Evolutionary conservation across 768 basidiomycete species (phyloP), one percentile per base, ranked within the genome.

Genomic region (Collybia nuda): DNA sequence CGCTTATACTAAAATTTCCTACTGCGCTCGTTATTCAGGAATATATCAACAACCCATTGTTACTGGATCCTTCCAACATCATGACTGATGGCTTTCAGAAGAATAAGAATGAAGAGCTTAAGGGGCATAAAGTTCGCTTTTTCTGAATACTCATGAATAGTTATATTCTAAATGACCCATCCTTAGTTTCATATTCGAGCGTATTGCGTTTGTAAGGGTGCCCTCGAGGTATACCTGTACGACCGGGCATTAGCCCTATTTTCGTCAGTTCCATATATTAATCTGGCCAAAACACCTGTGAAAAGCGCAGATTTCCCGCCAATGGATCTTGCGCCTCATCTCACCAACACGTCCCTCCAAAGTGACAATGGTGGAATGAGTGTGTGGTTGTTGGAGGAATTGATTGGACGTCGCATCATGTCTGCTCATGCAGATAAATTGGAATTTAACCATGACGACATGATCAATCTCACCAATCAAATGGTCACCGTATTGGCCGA

Each of bases 271-370:
- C 82, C 88, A 1, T 98, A 95, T 63, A 52, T 59, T 0, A 36
- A 62, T 0, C 90, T 90, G 1, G 56, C 41, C 23, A 56, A 57
- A 9, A 60, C 65, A 11, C 28, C n/a, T n/a, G 59, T 61, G 2
- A 53, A 59, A 36, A 58, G 53, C 24, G 65, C 60, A 1, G 59
- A 61, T 37, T 57, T 58, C 19, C 35, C 56, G 22, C 56, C 53
- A 46, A 54, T 81, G 12, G 77, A 90, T 62, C 77, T 98, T 12
- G 58, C 70, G 6, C 79, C 88, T 2, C 95, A 98, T 68, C 74
- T 98, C 17, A 98, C 96, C 40, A 99, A 98, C 62, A 95, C 95
- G 0, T 93, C 88, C 17, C 74, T 97, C 12, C 96, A 97, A 66
- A 75, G 67, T 2, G 75, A 83, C 17, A 69, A 67, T 18, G 84